Evolutionary conservation across 2,329 filamentous ascomycete genomes (phyloP).

Genomic region (Aphanocladium album): DNA sequence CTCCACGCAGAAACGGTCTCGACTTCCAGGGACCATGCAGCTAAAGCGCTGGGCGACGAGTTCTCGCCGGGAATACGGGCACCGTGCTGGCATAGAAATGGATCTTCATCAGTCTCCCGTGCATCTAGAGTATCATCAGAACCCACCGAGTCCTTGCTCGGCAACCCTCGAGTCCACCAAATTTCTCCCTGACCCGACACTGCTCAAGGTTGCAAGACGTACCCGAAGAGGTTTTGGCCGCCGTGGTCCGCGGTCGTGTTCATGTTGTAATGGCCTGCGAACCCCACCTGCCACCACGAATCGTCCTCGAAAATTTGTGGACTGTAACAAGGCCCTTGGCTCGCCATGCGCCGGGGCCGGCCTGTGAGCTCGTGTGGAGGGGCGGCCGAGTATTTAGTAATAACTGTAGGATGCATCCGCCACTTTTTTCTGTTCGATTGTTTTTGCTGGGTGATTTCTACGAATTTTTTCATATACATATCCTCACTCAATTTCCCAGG

Average conservation of each 20-base stretch:
- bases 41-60: background rate
- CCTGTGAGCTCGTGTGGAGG: background rate
- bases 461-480: background rate
- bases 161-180: background rate
- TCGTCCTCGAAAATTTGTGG: background rate
- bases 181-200: background rate
- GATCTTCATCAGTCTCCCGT: background rate
- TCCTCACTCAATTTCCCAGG: background rate
- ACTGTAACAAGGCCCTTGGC: background rate
- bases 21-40: conserved; percentile 5
- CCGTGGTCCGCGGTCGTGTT: background rate
- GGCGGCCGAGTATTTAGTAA: background rate
- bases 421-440: background rate
- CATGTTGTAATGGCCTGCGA: background rate
- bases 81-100: background rate
- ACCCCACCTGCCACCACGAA: conserved; percentile 3
- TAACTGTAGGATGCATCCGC: background rate
- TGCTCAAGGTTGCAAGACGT: background rate
- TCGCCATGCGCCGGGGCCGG: background rate
- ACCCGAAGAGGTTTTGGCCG: background rate
- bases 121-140: background rate
- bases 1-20: conserved; percentile 8
- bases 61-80: background rate
- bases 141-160: background rate
- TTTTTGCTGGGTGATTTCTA: background rate